Percentiles rank a stretch among this genome's conserved stretches.
These are phyloP conservation scores for Adiantum capillusveneris DNA, from an alignment of 75 land plant genomes.

Conservation along the genomic window DNA sequence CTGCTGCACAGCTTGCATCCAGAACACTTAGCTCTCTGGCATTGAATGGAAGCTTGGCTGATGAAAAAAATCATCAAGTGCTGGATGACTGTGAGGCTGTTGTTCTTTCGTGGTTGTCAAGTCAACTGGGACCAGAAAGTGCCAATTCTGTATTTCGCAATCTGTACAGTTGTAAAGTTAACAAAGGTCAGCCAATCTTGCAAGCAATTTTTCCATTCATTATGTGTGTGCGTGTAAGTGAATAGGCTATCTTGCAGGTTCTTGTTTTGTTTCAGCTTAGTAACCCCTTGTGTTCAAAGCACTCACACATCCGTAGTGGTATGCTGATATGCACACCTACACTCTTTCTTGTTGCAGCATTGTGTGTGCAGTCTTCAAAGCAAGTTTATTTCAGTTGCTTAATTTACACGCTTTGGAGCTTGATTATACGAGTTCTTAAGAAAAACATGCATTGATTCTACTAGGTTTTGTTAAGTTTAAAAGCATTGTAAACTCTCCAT, in stretches of 20 bases:
- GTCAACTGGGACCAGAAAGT: conserved; percentile 42
- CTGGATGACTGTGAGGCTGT: conserved; percentile 82
- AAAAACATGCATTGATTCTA: no score
- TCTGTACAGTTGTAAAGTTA: conserved; percentile 79
- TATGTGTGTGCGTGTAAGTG: conserved; percentile 2
- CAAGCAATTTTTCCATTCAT: background rate
- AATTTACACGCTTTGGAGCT: no score
- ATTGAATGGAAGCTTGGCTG: conserved; percentile 17
- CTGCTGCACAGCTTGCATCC: conserved; percentile 59
- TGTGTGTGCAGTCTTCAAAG: no score
- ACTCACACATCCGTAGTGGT: no score
- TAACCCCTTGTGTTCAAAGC: background rate
- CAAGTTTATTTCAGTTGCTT: no score
- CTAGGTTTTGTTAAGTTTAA: no score
- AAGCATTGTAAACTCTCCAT: no score
- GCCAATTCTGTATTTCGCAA: conserved; percentile 79
- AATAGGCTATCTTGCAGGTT: background rate
- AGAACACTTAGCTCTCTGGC: conserved; percentile 12
- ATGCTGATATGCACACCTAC: no score
- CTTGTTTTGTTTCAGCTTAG: background rate
- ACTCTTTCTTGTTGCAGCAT: no score
- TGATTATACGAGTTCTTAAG: no score
- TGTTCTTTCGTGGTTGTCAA: conserved; percentile 81
- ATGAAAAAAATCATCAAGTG: conserved; percentile 21
- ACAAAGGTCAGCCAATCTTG: conserved; percentile 50